Base-by-base conservation (phyloP, 305 asterid species). In the Euphrasia arctica region DNA sequence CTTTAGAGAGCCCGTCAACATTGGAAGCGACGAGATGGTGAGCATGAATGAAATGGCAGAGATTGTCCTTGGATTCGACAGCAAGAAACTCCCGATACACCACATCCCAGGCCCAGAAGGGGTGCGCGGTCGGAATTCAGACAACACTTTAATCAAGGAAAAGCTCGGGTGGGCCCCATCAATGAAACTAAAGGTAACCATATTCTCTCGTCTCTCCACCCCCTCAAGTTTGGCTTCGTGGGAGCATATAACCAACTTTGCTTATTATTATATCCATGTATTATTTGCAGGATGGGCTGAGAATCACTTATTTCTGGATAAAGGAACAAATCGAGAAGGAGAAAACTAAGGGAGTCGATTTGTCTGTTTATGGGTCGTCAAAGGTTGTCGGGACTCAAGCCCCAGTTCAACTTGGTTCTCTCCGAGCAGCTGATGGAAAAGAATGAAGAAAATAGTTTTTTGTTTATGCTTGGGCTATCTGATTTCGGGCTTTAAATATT, bases 31-130 rank as follows among this genome's bases (percentile, higher is more conserved):
- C 65, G 95, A 86, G 72, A 84, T 83, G 90, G 95, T 86, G 6
- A 86, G 95, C 82, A 86, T 86, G 95, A 86, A 86, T 42, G 95
- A 80, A 74, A 86, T 86, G 95, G 87, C 91, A n/a, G 95, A 82
- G 79, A 86, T 86, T 25, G 89, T 86, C 52, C 84, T 86, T 13
- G 72, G 91, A 75, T 82, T 86, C 60, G 95, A 84, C 74, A 68
- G 82, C 60, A 86, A 82, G 80, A 79, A 77, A 55, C 82, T 84
- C 29, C 91, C 95, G 0, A 74, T 86, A 54, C 77, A 84, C 29
- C 91, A 84, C 72, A 84, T 86, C 76, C 95, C 91, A 0, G 95
- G 95, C 14, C 95, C 95, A 3, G 95, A 86, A 75, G 95, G 95
- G 1, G 95, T 86, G 2, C 89, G 91, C 32, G 95, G 95, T 61